phyloP scores from a whole-genome alignment of 148 eudicot species.

The Chenopodium berlandieri region DNA sequence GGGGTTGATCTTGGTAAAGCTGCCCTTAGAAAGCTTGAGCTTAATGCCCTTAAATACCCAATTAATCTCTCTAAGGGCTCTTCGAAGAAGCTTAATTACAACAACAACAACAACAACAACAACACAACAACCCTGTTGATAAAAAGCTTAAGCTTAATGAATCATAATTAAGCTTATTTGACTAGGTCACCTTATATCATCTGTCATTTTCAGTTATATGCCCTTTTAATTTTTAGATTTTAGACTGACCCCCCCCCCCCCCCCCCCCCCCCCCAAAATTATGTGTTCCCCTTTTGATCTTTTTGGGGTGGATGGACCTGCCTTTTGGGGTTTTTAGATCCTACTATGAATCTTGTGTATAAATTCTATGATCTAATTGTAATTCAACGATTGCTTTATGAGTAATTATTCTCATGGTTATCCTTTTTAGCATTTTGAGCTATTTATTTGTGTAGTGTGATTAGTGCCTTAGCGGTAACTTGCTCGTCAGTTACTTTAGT shows the following conservation, averaged over 20 bases:
- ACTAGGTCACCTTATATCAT: not conserved
- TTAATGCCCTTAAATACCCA: slow-evolving; percentile 67
- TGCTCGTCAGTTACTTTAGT: not conserved
- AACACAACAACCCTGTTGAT: not conserved
- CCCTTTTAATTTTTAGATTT: not conserved
- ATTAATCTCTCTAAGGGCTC: slow-evolving; percentile 46
- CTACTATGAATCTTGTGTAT: not conserved
- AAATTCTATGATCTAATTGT: not conserved
- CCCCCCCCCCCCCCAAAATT: no score
- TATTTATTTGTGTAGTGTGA: not conserved
- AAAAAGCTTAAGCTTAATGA: slow-evolving; percentile 12
- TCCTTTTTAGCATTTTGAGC: not conserved
- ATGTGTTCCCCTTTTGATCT: not conserved
- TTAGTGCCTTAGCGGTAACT: not conserved
- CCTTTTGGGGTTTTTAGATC: not conserved
- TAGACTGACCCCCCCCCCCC: slow-evolving; percentile 11
- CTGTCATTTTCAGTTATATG: not conserved
- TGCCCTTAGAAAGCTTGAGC: slow-evolving; percentile 57
- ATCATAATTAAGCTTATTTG: not conserved
- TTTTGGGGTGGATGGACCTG: slow-evolving; percentile 16
- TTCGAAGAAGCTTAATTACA: slow-evolving; percentile 42
- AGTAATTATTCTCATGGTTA: not conserved
- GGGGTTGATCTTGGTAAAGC: slow-evolving; percentile 78
- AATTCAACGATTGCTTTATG: not conserved
- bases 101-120: not conserved